Base-by-base conservation (phyloP, 768 basidiomycete genomes). In the Flagelloscypha sp. region DNA sequence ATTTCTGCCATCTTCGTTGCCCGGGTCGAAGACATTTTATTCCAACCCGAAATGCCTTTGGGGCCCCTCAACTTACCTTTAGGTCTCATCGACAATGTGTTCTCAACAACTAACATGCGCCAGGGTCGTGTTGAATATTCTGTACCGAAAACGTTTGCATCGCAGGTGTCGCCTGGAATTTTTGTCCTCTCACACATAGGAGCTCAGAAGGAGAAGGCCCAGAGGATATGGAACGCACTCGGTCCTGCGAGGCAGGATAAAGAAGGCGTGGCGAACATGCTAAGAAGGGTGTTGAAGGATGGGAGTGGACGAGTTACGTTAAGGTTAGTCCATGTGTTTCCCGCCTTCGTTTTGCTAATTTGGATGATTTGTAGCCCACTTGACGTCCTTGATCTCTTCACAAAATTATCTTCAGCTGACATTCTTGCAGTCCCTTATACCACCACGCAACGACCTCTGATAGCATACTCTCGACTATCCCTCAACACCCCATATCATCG, bases 1-100 rank as follows among this genome's bases (percentile, higher is more conserved):
- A 48, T 70, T 10, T 43, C 57, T 4, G 52, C 55, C 3, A 52
- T 56, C 1, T 66, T 72, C 43, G 46, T 50, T 7, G 47, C 56
- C 10, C 56, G 55, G 32, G 52, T 70, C 13, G 54, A 61, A 24
- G 38, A 41, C 10, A 47, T 49, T 11, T 54, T 68, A 20, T 53
- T 49, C 18, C 55, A 59, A 20, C 34, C 55, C 5, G 48, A 52
- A 5, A 35, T 47, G 12, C 31, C 48, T 5, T 21, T 49, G 6
- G 34, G 42, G 16, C 32, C 41, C 2, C 54, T 64, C 24, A 51
- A 53, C 9, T 38, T 52, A 2, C 42, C 55, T 4, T 40, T 70
- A 5, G 45, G 54, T 10, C 46, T 71, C 13, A 47, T 72, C 7
- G 41, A 53, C n/a, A 43, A 47, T 7, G 41, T 59, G 5, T 48